Evolutionary conservation across 2,329 filamentous ascomycete species (phyloP).

Genomic region (Cladobotryum protrusum): DNA sequence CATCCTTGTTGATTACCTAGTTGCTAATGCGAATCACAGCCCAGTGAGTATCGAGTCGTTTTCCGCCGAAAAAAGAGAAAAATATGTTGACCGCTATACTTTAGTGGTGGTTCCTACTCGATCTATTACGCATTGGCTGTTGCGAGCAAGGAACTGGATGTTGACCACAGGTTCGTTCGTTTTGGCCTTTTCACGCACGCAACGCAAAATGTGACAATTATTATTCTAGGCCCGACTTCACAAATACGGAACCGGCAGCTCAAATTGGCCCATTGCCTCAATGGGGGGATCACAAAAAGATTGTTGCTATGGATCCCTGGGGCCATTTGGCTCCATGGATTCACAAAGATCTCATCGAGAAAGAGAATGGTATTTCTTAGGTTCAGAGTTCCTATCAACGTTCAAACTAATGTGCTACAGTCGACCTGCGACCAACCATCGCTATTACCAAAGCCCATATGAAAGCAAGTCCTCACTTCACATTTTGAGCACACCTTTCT

Average conservation of each 20-base stretch:
- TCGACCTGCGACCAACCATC: conserved; percentile 85
- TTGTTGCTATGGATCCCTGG: conserved; percentile 94
- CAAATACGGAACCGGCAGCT: conserved; percentile 82
- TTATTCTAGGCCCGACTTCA: conserved; percentile 48
- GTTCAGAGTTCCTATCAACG: not conserved
- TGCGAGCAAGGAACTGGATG: conserved; percentile 80
- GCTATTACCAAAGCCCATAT: conserved; percentile 90
- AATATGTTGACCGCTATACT: not conserved
- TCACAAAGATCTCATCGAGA: conserved; percentile 70
- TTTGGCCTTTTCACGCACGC: conserved; percentile 10
- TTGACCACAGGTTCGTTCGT: conserved; percentile 63
- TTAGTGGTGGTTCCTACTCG: conserved; percentile 81
- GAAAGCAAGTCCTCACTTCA: conserved; percentile 47
- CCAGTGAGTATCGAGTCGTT: conserved; percentile 24
- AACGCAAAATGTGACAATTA: not conserved
- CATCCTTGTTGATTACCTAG: too few relatives aligned
- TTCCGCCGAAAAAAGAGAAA: not conserved
- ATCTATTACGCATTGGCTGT: conserved; percentile 93
- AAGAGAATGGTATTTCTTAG: conserved; percentile 54
- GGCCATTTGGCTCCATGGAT: conserved; percentile 83
- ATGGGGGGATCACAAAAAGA: conserved; percentile 88
- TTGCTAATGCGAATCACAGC: conserved; percentile 22
- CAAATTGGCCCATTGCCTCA: conserved; percentile 82
- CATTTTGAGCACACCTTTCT: not conserved
- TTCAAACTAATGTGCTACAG: conserved; percentile 27